phyloP scores from a whole-genome alignment of 331 rosid species.

The Cydonia oblonga region DNA sequence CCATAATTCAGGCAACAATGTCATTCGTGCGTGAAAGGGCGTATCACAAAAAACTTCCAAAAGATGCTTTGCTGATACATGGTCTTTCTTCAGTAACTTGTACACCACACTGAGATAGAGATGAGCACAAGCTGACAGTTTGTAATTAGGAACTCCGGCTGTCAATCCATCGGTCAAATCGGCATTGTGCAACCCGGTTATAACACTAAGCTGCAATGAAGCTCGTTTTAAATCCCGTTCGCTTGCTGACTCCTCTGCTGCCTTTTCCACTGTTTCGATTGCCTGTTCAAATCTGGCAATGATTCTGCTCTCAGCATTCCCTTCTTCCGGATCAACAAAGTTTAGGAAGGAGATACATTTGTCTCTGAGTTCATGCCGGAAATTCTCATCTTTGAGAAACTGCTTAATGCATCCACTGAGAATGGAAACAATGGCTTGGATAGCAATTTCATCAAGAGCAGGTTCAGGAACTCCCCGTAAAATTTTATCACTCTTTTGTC shows the following conservation, averaged over 20 bases:
- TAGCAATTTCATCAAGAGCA: conserved; percentile 29
- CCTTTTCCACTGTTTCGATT: conserved; percentile 46
- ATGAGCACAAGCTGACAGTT: conserved; percentile 75
- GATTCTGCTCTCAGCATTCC: conserved; percentile 35
- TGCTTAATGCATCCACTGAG: conserved; percentile 46
- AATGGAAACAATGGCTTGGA: conserved; percentile 43
- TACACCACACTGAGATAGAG: conserved; percentile 68
- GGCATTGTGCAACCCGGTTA: conserved; percentile 49
- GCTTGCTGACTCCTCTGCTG: conserved; percentile 31
- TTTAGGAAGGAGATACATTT: conserved; percentile 41
- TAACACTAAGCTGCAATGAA: conserved; percentile 47
- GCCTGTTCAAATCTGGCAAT: conserved; percentile 58
- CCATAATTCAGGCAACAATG: conserved; percentile 70
- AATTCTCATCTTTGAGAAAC: conserved; percentile 51
- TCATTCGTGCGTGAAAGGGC: conserved; percentile 50
- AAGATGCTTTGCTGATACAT: conserved; percentile 66
- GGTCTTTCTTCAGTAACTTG: conserved; percentile 48
- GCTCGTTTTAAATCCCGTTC: conserved; percentile 42
- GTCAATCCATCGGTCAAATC: conserved; percentile 39
- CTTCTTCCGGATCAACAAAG: conserved; percentile 26
- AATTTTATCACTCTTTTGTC: conserved; percentile 4
- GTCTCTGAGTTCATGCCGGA: conserved; percentile 32
- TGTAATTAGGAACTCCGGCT: conserved; percentile 48
- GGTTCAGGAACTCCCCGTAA: conserved; percentile 11
- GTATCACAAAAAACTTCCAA: conserved; percentile 71